A percentile compares a stretch with the other conserved stretches of the same genome.
These are phyloP conservation scores for Fusarium metavorans DNA, from an alignment of 2,329 filamentous ascomycete species.

Conservation along the genomic window DNA sequence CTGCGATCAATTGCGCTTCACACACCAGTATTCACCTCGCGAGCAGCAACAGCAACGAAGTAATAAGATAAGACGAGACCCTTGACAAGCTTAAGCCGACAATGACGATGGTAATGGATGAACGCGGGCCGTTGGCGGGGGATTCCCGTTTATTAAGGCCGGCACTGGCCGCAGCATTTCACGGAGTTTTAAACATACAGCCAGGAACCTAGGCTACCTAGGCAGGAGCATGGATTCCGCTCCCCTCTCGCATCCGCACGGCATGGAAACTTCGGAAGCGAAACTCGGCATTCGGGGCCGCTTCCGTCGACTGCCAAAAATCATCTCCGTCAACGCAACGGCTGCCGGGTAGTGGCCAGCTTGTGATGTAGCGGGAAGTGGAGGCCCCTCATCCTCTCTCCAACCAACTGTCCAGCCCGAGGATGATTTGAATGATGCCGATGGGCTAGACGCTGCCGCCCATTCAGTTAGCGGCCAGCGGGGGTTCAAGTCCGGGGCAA, in stretches of 20 bases:
- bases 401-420: conserved; percentile 15
- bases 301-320: conserved; percentile 3
- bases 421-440: conserved; percentile 18
- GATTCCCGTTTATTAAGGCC: conserved; percentile 40
- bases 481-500: conserved; percentile 41
- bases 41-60: not conserved
- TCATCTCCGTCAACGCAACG: conserved; percentile 10
- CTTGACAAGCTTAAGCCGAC: conserved; percentile 22
- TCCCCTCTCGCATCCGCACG: conserved; percentile 13
- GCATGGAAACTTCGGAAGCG: conserved; percentile 36
- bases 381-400: not conserved
- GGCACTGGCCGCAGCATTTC: conserved; percentile 31
- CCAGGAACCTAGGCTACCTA: not conserved
- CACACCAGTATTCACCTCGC: not conserved
- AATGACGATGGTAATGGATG: conserved; percentile 24
- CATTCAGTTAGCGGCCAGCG: conserved; percentile 24
- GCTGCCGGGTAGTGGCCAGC: conserved; percentile 20
- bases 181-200: not conserved
- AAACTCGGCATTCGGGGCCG: conserved; percentile 40
- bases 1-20: conserved; percentile 28
- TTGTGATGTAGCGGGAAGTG: conserved; percentile 13
- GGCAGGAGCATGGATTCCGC: not conserved
- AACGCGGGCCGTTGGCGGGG: conserved; percentile 37
- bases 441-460: not conserved
- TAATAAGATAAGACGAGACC: not conserved